phyloP scores from a whole-genome alignment of 441 rosid genomes.

The Adansonia madagascariensis region DNA sequence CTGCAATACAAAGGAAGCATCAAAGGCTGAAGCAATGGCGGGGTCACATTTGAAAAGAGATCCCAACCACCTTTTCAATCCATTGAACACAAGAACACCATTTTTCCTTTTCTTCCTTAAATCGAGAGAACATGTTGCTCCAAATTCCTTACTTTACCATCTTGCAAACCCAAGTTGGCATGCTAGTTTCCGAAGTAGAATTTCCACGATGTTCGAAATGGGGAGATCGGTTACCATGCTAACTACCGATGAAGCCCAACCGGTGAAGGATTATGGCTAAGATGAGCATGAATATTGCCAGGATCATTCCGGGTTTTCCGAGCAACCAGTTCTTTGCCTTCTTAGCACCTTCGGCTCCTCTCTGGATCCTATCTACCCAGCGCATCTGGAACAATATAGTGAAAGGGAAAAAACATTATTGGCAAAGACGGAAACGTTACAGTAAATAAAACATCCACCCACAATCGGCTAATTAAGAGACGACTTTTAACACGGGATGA shows the following conservation, averaged over 20 bases:
- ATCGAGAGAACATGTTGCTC: background rate
- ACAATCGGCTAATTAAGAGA: background rate
- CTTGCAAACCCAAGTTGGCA: background rate
- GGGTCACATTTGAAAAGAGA: background rate
- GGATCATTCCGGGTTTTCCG: conserved; percentile 75
- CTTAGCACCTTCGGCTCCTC: conserved; percentile 69
- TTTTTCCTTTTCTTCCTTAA: background rate
- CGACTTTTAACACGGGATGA: background rate
- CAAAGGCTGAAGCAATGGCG: background rate
- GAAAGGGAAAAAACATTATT: background rate
- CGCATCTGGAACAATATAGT: conserved; percentile 62
- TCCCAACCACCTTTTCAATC: background rate
- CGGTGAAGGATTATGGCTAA: conserved; percentile 76
- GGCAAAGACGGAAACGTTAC: background rate
- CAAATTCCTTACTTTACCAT: background rate
- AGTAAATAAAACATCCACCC: background rate
- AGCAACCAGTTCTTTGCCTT: conserved; percentile 87
- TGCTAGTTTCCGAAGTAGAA: background rate
- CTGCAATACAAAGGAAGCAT: background rate
- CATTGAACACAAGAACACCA: background rate
- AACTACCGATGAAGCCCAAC: conserved; percentile 76
- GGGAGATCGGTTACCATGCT: conserved; percentile 20
- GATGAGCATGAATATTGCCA: conserved; percentile 79
- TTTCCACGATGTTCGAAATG: background rate
- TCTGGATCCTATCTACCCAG: conserved; percentile 86